Evolutionary conservation across 1,284 basidiomycete genomes (phyloP).

Genomic region (Ustilago xerochloae): DNA sequence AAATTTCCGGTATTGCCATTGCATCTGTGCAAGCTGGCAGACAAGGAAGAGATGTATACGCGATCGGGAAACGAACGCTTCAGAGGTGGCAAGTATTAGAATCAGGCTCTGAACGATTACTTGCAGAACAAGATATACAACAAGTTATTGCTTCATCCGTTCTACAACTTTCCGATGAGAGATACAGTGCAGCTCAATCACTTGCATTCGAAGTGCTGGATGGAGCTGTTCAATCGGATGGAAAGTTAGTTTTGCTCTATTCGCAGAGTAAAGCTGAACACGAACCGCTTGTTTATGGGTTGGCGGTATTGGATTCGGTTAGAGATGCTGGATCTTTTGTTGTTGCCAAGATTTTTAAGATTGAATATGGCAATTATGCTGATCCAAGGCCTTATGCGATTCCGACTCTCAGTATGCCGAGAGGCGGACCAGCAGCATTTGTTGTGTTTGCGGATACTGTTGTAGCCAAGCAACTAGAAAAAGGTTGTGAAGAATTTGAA

Average conservation of each 20-base stretch:
- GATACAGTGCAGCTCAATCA: slow-evolving; percentile 52
- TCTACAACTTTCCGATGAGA: slow-evolving; percentile 43
- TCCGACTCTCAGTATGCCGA: slow-evolving; percentile 58
- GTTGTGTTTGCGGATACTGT: slow-evolving; percentile 58
- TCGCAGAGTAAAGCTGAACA: slow-evolving; percentile 32
- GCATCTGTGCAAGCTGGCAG: slow-evolving; percentile 29
- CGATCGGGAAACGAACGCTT: slow-evolving; percentile 52
- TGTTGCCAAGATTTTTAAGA: slow-evolving; percentile 16
- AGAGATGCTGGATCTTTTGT: slow-evolving; percentile 43
- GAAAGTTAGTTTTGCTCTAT: slow-evolving; percentile 49
- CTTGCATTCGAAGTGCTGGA: slow-evolving; percentile 37
- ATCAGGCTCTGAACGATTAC: slow-evolving; percentile 52
- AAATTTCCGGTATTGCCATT: slow-evolving; percentile 50
- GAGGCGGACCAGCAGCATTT: slow-evolving; percentile 61
- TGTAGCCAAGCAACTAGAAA: slow-evolving; percentile 46
- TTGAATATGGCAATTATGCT: slow-evolving; percentile 38
- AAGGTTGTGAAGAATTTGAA: slow-evolving; percentile 57
- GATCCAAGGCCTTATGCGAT: slow-evolving; percentile 55
- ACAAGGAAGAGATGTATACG: slow-evolving; percentile 49
- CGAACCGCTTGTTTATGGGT: slow-evolving; percentile 42
- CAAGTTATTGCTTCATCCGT: slow-evolving; percentile 53
- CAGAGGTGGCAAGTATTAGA: slow-evolving; percentile 65
- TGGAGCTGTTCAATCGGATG: slow-evolving; percentile 40
- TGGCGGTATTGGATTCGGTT: slow-evolving; percentile 37
- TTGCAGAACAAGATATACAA: slow-evolving; percentile 62